Conservation (phyloP, 805 yeast genomes). For the Maudiozyma serrabonitensis region DNA sequence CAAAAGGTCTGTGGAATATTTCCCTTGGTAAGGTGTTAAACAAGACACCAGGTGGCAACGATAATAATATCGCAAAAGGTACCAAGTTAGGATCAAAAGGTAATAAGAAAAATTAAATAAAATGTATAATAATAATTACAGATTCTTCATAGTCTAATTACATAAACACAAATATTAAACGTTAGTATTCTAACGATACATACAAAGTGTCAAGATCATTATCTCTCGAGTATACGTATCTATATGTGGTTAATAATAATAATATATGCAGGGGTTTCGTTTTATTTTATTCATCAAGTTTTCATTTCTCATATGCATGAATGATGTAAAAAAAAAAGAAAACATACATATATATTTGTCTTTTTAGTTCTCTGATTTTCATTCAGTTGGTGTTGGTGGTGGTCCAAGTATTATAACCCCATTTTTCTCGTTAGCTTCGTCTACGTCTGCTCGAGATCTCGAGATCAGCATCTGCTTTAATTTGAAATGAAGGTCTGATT, state of each 20-base stretch:
- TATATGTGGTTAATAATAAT: neutral
- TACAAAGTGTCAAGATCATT: no score
- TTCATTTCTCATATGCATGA: no score
- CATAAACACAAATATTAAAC: neutral
- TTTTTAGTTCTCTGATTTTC: neutral
- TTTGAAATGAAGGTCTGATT: slow-evolving; percentile 24
- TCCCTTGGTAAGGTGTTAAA: slow-evolving; percentile 31
- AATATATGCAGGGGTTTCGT: neutral
- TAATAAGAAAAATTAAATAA: neutral
- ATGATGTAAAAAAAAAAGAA: no score
- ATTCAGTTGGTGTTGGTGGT: slow-evolving; percentile 6
- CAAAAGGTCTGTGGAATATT: slow-evolving; percentile 37
- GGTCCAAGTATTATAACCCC: slow-evolving; percentile 29
- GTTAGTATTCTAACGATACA: no score
- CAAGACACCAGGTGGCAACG: neutral
- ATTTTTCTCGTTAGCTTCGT: slow-evolving; percentile 19
- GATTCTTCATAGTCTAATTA: neutral
- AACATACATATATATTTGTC: no score
- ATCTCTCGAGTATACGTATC: no score
- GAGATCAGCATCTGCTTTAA: slow-evolving; percentile 21
- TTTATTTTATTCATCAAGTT: neutral
- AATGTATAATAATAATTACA: neutral
- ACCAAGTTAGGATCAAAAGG: neutral
- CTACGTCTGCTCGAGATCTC: slow-evolving; percentile 20
- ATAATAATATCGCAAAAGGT: neutral